Evolutionary conservation across 73 alveolate species (phyloP), one percentile per base, ranked within the genome.

Genomic region (Effrenium voratum): DNA sequence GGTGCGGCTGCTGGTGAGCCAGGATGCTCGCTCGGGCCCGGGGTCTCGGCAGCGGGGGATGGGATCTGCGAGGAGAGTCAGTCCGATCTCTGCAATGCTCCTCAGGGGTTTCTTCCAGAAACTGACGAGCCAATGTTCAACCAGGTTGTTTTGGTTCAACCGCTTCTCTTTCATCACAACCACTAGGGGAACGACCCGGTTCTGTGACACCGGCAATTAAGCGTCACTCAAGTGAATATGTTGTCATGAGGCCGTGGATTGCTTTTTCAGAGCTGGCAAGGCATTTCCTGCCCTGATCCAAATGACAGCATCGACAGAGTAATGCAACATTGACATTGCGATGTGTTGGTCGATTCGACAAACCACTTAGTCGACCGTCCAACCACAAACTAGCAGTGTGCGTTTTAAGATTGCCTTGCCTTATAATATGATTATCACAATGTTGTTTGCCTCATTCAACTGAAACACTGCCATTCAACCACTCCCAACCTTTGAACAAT

Each of bases 1-100:
- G 68, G 38, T 70, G 1, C 49, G 94, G 40, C 63, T 86, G 80
- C 43, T 57, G 83, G 59, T 45, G 28, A 86, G 82, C 28, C 94
- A 86, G 28, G 66, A 70, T 22, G 66, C 73, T 24, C 43, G 36
- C 4, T 47, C 59, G n/a, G 94, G 94, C n/a, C n/a, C 45, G 34
- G 63, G 88, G 38, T 38, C 60, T 19, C 19, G 59, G 63, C 12
- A 22, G 4, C 6, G 26, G 40, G 32, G 26, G 41, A 40, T 0
- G 15, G 86, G 86, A 1, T 2, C 36, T 75, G 19, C 32, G 43
- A 32, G 77, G 13, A 28, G 77, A 19, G 77, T 5, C 77, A 5
- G 38, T 63, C 13, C 41, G 40, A 13, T 63, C 3, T 4, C 16
- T 24, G 3, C 75, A 32, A 60, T 24, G 75, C 34, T 10, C 30